A percentile compares a stretch with the other conserved stretches of the same genome.
phyloP scores from a whole-genome alignment of 192 early-diverging fungal genomes.

The Obelidium mucronatum region DNA sequence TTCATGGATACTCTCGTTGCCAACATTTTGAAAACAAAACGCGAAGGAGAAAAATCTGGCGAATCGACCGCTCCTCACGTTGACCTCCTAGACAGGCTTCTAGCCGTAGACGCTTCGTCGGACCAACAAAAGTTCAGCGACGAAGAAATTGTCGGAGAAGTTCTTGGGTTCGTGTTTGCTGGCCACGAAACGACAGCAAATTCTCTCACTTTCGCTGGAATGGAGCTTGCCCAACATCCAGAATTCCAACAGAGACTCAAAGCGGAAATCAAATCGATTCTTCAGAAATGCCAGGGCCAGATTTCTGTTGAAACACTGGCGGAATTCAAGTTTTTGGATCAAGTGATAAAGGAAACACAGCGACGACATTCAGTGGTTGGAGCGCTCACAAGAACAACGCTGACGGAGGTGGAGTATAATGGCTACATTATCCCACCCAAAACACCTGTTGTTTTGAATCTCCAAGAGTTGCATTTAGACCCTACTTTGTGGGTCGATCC shows the following conservation, averaged over 20 bases:
- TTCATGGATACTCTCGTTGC: slow-evolving; percentile 3
- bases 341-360: slow-evolving; percentile 26
- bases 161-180: slow-evolving; percentile 37
- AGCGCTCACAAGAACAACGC: background rate
- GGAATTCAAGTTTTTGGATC: slow-evolving; percentile 45
- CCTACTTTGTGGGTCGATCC: slow-evolving; percentile 41
- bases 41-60: background rate
- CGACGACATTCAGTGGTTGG: slow-evolving; percentile 40
- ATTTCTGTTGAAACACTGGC: slow-evolving; percentile 20
- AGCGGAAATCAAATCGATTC: background rate
- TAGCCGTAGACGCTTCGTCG: slow-evolving; percentile 12
- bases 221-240: slow-evolving; percentile 34
- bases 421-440: slow-evolving; percentile 37
- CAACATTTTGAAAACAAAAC: background rate
- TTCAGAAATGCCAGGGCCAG: background rate
- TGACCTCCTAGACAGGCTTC: slow-evolving; percentile 52
- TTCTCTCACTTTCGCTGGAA: slow-evolving; percentile 38
- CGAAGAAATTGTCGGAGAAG: slow-evolving; percentile 51
- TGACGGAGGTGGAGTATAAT: slow-evolving; percentile 31
- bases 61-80: background rate
- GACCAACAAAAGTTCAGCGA: slow-evolving; percentile 29
- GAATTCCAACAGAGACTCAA: slow-evolving; percentile 29
- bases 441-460: slow-evolving; percentile 35
- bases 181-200: slow-evolving; percentile 46
- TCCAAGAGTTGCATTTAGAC: slow-evolving; percentile 43